Base-by-base conservation (phyloP, 768 basidiomycete species). In the Amanita subjunquillea region DNA sequence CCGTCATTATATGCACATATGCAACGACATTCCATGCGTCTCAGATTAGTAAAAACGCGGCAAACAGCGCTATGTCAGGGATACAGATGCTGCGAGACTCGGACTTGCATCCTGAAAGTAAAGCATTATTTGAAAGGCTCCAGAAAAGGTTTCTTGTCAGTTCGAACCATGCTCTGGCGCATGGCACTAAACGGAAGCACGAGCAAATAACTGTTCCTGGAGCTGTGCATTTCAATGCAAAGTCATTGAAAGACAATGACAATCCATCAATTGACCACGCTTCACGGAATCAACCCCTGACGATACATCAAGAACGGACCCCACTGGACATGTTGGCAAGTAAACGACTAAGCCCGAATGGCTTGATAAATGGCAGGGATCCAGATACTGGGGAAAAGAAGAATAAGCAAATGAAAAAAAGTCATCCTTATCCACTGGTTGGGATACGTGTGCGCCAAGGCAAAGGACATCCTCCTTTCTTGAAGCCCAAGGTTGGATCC, bases 1-100 rank as follows among this genome's bases (percentile, higher is more conserved):
- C 88, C 0, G 75, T 78, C 4, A 75, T 85, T 17, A 70, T 80
- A 12, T 83, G 81, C 56, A 82, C 82, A 6, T 77, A 83, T 60
- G 75, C 79, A 6, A 77, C 76, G 51, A 71, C 86, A 23, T 27
- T 59, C 49, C 32, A 51, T 37, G 50, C 41, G 23, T 40, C 52
- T 39, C 13, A 46, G 43, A 23, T 48, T 4, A 30, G 32, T 20
- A 53, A 48, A 7, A 56, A 50, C 4, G 44, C 61, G 36, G 49
- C 62, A 54, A 66, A 65, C 27, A 65, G 65, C 55, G 63, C 65
- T 7, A 49, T 20, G 4, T 41, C 51, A 3, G 66, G 63, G 0
- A 50, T 70, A 29, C 62, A 63, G 27, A 50, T 67, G 23, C 56
- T 70, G 1, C 54, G 50, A 40, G 55, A 36, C 13, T 56, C 59